Evolutionary conservation across 2,329 filamentous ascomycete species (phyloP).

Genomic region (Penicillium olsonii): DNA sequence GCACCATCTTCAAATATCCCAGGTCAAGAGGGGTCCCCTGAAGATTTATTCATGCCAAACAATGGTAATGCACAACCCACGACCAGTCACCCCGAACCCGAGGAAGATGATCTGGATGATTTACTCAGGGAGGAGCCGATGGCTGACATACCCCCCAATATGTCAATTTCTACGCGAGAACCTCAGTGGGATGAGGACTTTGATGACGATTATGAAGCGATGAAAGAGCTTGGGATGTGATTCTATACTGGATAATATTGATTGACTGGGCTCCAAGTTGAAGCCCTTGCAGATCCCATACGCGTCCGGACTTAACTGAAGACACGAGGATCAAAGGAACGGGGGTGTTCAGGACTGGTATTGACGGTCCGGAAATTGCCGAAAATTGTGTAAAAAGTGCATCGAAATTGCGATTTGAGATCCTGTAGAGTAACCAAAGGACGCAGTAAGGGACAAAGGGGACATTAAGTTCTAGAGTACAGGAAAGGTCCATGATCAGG

Average conservation of each 20-base stretch:
- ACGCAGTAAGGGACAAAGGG: not conserved
- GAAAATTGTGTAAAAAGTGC: not conserved
- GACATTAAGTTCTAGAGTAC: constrained; percentile 2
- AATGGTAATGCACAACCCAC: constrained; percentile 9
- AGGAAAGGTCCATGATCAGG: not conserved
- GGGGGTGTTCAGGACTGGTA: too few species aligned
- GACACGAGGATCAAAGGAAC: too few species aligned
- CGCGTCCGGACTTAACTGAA: too few species aligned
- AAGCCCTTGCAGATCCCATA: not conserved
- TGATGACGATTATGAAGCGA: constrained; percentile 66
- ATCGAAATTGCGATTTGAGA: not conserved
- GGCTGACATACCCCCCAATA: not conserved
- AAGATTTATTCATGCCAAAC: constrained; percentile 35
- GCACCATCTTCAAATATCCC: not conserved
- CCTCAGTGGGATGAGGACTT: constrained; percentile 38
- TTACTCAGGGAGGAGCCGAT: constrained; percentile 50
- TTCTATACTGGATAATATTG: too few species aligned
- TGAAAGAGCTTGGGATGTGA: constrained; percentile 48
- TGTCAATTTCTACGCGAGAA: not conserved
- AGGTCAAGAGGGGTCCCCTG: constrained; percentile 4
- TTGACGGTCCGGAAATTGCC: not conserved
- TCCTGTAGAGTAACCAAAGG: not conserved
- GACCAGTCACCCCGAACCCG: constrained; percentile 31
- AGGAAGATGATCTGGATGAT: constrained; percentile 54
- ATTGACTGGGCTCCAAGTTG: not conserved